Conservation (phyloP, 306 rosid species). For the Casuarina cunninghamiana region DNA sequence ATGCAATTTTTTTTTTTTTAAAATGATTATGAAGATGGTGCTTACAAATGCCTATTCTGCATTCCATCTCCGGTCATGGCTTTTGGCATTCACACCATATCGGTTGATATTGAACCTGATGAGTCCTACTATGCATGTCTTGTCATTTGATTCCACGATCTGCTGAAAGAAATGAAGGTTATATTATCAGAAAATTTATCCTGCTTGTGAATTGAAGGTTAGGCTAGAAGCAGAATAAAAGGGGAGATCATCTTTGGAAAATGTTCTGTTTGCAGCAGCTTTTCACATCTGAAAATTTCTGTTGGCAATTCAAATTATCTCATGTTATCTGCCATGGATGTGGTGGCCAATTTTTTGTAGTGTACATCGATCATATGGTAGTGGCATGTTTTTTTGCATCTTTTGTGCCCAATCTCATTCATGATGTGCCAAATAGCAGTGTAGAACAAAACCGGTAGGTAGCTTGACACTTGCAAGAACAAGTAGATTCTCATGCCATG, state of each 20-base stretch:
- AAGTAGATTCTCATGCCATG: not conserved
- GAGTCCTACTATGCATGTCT: not conserved
- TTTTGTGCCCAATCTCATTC: conserved; percentile 8
- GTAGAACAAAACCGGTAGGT: not conserved
- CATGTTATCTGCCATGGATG: not conserved
- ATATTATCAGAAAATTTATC: not conserved
- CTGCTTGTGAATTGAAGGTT: not conserved
- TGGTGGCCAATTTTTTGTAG: not conserved
- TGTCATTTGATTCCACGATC: not conserved
- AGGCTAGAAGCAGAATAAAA: not conserved
- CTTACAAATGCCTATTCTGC: not conserved
- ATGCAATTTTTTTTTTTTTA: too few species aligned
- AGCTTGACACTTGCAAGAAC: not conserved
- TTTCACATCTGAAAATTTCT: not conserved
- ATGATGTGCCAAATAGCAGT: not conserved
- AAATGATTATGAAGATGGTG: not conserved
- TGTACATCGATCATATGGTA: not conserved
- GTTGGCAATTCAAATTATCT: not conserved
- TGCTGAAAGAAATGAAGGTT: not conserved
- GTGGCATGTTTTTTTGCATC: conserved; percentile 7
- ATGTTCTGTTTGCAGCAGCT: not conserved
- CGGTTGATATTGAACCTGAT: not conserved
- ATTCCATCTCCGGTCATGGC: not conserved
- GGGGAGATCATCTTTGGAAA: not conserved
- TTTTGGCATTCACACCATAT: not conserved